These are phyloP conservation scores for Botryobasidium botryosum DNA, from an alignment of 768 basidiomycete species.

Conservation along the genomic window DNA sequence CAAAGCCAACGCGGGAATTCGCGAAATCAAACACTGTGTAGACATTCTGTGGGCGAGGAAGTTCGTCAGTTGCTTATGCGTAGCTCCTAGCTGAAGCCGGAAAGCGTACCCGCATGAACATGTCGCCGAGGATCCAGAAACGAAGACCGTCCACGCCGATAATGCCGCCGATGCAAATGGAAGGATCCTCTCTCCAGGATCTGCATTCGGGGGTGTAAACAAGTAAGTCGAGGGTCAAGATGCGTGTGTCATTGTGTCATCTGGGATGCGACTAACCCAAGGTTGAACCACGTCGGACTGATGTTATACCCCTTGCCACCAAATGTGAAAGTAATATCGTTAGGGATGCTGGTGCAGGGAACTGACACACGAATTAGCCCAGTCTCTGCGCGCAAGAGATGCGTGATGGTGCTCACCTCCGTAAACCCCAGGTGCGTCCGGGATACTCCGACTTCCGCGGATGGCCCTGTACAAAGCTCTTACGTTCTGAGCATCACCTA, in stretches of 20 bases:
- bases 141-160: background rate
- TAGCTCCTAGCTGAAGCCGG: background rate
- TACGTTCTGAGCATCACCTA: slow-evolving; percentile 12
- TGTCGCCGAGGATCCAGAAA: slow-evolving; percentile 8
- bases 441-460: slow-evolving; percentile 13
- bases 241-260: too few relatives aligned
- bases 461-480: slow-evolving; percentile 16
- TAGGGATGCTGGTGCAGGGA: slow-evolving; percentile 5
- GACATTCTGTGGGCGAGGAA: too few relatives aligned
- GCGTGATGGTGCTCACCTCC: slow-evolving; percentile 4
- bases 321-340: slow-evolving; percentile 2
- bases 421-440: slow-evolving; percentile 7
- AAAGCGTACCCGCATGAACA: slow-evolving; percentile 8
- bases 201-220: too few relatives aligned
- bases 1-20: background rate
- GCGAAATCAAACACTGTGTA: background rate
- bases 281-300: slow-evolving; percentile 15
- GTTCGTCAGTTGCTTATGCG: too few relatives aligned
- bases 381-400: background rate
- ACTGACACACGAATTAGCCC: background rate
- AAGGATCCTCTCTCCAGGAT: too few relatives aligned
- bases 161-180: slow-evolving; percentile 9
- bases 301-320: slow-evolving; percentile 15
- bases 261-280: slow-evolving; percentile 14
- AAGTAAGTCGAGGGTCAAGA: too few relatives aligned